phyloP scores from a whole-genome alignment of 345 rosid species.

The Cardamine occulta region DNA sequence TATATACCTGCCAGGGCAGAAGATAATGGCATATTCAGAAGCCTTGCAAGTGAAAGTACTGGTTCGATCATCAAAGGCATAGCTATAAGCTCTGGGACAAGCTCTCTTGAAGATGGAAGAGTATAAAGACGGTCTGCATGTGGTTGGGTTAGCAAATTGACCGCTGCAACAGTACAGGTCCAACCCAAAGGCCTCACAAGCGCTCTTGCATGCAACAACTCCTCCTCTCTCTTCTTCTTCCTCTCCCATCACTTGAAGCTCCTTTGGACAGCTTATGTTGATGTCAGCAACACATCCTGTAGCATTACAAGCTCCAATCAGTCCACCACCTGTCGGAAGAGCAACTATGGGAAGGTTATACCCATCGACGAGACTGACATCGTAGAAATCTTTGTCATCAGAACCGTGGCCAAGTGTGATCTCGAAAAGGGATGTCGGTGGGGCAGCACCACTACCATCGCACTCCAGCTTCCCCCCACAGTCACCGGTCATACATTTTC shows the following conservation, averaged over 20 bases:
- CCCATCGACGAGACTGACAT: slow-evolving; percentile 85
- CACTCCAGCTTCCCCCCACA: slow-evolving; percentile 85
- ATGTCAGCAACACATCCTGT: slow-evolving; percentile 74
- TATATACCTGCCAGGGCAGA: slow-evolving; percentile 70
- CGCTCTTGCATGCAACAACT: slow-evolving; percentile 82
- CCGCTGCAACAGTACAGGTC: slow-evolving; percentile 95
- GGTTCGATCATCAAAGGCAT: slow-evolving; percentile 77
- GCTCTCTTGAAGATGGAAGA: slow-evolving; percentile 81
- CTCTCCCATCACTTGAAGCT: slow-evolving; percentile 79
- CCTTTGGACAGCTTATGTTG: slow-evolving; percentile 78
- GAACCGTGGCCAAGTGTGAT: slow-evolving; percentile 62
- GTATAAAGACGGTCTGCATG: slow-evolving; percentile 72
- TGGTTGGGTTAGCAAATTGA: slow-evolving; percentile 79
- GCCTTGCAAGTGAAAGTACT: slow-evolving; percentile 94
- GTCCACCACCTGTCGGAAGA: slow-evolving; percentile 57
- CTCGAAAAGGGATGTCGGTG: slow-evolving; percentile 88
- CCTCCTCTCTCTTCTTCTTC: slow-evolving; percentile 50
- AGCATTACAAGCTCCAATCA: slow-evolving; percentile 71
- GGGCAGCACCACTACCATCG: slow-evolving; percentile 69
- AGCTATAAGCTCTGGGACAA: slow-evolving; percentile 91
- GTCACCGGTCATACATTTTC: slow-evolving; percentile 77
- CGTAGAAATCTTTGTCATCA: slow-evolving; percentile 65
- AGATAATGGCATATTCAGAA: slow-evolving; percentile 63
- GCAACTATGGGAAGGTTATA: slow-evolving; percentile 84
- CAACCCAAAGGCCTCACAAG: slow-evolving; percentile 82